Evolutionary conservation across 140 eudicot species (phyloP).

Genomic region (Cichorium intybus): DNA sequence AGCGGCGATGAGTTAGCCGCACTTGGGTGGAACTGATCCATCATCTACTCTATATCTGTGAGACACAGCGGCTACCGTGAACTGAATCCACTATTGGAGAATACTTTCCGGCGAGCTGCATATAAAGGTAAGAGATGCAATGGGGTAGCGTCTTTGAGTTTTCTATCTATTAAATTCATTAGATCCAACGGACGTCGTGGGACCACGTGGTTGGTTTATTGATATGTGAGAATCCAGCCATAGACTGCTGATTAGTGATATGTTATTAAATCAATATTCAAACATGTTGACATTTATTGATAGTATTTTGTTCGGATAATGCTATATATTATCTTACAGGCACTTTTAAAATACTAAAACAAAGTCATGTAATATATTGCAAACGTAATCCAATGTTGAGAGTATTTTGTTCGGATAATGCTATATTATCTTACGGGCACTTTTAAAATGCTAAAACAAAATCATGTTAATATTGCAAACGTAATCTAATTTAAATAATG

Average conservation of each 20-base stretch:
- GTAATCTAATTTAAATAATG: too few relatives aligned
- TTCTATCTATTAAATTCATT: background rate
- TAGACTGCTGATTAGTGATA: background rate
- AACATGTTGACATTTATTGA: background rate
- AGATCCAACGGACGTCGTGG: background rate
- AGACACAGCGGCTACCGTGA: background rate
- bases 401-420: too few relatives aligned
- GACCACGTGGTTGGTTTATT: background rate
- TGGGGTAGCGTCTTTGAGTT: background rate
- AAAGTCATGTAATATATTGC: too few relatives aligned
- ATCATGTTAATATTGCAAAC: too few relatives aligned
- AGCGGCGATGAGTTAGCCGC: slow-evolving; percentile 56
- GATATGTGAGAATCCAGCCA: background rate
- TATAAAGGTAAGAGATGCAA: background rate
- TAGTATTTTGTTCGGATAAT: background rate
- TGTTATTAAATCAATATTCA: too few relatives aligned
- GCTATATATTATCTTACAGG: too few relatives aligned
- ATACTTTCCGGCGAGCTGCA: background rate
- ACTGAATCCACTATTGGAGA: background rate
- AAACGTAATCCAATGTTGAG: too few relatives aligned
- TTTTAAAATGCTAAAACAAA: too few relatives aligned
- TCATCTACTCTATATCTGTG: background rate
- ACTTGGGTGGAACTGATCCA: slow-evolving; percentile 45
- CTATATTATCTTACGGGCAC: too few relatives aligned
- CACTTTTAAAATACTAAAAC: too few relatives aligned